Conservation (phyloP, 306 rosid genomes). For the Malus fusca region DNA sequence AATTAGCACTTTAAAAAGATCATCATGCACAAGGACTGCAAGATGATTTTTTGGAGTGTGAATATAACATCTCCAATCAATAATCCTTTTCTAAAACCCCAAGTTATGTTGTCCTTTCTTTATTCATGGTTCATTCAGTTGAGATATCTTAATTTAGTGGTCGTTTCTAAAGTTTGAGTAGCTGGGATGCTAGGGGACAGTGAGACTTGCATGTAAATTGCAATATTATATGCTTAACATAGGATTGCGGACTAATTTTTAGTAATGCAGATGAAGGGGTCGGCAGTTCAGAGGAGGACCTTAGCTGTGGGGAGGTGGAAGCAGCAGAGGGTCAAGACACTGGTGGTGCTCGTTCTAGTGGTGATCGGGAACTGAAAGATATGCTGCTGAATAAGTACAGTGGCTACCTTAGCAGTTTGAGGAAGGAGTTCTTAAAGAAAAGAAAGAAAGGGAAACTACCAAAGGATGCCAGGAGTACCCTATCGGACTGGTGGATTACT, state of each 20-base stretch:
- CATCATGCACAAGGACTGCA: background rate
- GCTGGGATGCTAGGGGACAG: background rate
- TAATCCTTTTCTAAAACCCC: background rate
- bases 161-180: too few species aligned
- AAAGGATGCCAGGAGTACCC: slow-evolving; percentile 53
- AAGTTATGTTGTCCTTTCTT: background rate
- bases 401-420: slow-evolving; percentile 64
- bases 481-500: slow-evolving; percentile 66
- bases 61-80: background rate
- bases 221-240: background rate
- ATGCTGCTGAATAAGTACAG: slow-evolving; percentile 73
- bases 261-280: slow-evolving; percentile 7
- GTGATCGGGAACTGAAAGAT: slow-evolving; percentile 55
- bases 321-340: slow-evolving; percentile 16
- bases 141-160: too few species aligned
- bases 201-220: background rate
- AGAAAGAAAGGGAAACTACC: slow-evolving; percentile 90
- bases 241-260: background rate
- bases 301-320: slow-evolving; percentile 37
- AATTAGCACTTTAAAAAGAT: background rate
- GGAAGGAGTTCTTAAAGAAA: slow-evolving; percentile 59
- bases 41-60: background rate
- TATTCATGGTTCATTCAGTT: too few species aligned
- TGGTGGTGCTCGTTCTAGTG: background rate
- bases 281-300: slow-evolving; percentile 27